Base-by-base conservation (phyloP, 2,329 filamentous ascomycete genomes). In the Fusarium equiseti region DNA sequence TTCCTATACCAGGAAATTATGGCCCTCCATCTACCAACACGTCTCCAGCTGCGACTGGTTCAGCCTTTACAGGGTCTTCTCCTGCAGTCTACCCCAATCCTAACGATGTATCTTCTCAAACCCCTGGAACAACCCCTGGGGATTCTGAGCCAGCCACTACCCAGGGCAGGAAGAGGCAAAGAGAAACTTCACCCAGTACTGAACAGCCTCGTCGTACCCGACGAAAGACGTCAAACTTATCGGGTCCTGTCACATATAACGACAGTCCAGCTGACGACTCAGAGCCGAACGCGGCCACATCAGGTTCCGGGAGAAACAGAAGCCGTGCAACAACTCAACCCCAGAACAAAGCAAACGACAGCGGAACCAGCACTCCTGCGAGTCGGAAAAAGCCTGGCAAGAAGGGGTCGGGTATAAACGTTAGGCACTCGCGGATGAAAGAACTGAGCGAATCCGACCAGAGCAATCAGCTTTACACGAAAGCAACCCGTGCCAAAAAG, bases 101-200 rank as follows among this genome's bases (percentile, higher is more conserved):
- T 22, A 5, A 18, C 26, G 31, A 9, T 53, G 32, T 27, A 27
- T 29, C 24, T 16, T 20, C n/a, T 22, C 50, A 53, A 40, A 22
- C 31, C 26, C 54, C 48, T 38, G 13, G 9, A 7, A 32, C 38
- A 6, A 16, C 29, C 16, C 22, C 32, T 40, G 26, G 20, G 10
- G 31, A 22, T 26, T 27, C 57, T 38, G 31, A 46, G 16, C 27
- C 57, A 26, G 26, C 32, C 15, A 24, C 52, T 15, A 27, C 18
- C 9, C 31, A 13, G 35, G 29, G 31, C 26, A 46, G 12, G 20
- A 66, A 66, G 44, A 66, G 62, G 40, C 13, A 16, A 20, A 48
- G 13, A n/a, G 44, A 13, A n/a, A 26, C 48, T 8, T 29, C 63
- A 6, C 31, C 61, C 6, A 9, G n/a, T 20, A 22, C n/a, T n/a